Evolutionary conservation across 257 asterid genomes (phyloP).

Genomic region (Lycium ferocissimum): DNA sequence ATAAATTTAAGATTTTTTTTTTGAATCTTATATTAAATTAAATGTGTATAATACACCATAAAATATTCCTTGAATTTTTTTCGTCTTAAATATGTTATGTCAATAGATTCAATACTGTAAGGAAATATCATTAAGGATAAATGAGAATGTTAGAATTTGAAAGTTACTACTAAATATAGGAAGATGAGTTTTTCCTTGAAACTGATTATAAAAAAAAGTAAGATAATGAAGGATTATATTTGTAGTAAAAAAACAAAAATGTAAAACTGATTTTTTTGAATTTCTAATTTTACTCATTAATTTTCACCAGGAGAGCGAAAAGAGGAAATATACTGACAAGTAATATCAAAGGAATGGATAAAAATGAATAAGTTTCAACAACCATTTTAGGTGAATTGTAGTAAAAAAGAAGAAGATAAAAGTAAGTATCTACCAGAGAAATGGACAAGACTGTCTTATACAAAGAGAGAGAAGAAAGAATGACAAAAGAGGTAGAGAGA

Average conservation of each 20-base stretch:
- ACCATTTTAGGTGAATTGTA: conserved; percentile 15
- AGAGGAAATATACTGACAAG: too few relatives aligned
- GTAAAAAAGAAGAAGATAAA: background rate
- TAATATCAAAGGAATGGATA: background rate
- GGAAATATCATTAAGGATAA: background rate
- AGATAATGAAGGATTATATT: background rate
- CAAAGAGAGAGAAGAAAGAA: conserved; percentile 15
- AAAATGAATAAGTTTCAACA: background rate
- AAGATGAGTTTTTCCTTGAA: background rate
- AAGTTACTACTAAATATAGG: background rate
- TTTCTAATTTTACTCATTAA: background rate
- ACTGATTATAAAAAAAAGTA: background rate
- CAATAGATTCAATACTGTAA: too few relatives aligned
- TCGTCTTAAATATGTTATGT: too few relatives aligned
- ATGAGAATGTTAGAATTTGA: background rate
- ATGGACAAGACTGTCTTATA: background rate
- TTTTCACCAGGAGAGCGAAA: background rate
- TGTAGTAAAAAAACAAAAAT: background rate
- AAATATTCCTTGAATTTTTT: background rate
- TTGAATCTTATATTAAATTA: background rate
- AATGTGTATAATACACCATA: background rate
- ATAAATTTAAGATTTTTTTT: background rate
- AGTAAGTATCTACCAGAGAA: background rate
- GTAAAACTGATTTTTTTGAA: background rate
- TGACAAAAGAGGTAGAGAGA: conserved; percentile 24